Evolutionary conservation across 2,329 filamentous ascomycete genomes (phyloP).

Genomic region (Trichoderma aggressivum): DNA sequence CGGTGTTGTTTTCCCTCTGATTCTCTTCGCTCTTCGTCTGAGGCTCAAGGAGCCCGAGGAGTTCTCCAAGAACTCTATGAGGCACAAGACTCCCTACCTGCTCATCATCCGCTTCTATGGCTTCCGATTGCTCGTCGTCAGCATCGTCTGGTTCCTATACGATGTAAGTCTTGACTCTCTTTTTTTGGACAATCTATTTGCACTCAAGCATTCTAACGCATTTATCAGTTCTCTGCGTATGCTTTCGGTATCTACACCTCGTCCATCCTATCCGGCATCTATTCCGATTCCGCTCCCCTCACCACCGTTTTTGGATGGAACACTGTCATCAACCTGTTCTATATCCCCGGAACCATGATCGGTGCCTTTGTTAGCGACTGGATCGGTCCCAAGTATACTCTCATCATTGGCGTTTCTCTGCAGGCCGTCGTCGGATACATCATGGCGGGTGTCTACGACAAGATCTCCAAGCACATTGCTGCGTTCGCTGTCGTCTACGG

Average conservation of each 20-base stretch:
- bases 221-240: constrained; percentile 66
- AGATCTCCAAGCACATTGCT: constrained; percentile 55
- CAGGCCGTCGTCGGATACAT: constrained; percentile 82
- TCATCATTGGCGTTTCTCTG: constrained; percentile 65
- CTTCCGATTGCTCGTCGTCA: constrained; percentile 65
- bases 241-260: constrained; percentile 83
- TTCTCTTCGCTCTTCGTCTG: constrained; percentile 67
- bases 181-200: background rate
- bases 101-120: constrained; percentile 67
- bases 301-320: constrained; percentile 86
- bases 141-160: constrained; percentile 81
- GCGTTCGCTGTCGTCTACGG: constrained; percentile 39
- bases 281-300: constrained; percentile 56
- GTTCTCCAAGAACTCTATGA: constrained; percentile 69
- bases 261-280: constrained; percentile 65
- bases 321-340: constrained; percentile 83
- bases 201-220: background rate
- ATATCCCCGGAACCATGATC: constrained; percentile 75
- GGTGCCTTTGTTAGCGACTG: constrained; percentile 76
- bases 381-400: constrained; percentile 72
- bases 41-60: constrained; percentile 77
- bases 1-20: constrained; percentile 71
- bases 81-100: constrained; percentile 53
- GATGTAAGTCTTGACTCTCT: constrained; percentile 47
- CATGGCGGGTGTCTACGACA: constrained; percentile 76